A percentile compares a stretch with the other conserved stretches of the same genome.
phyloP scores from a whole-genome alignment of 768 basidiomycete species.

The Lactarius quietus region DNA sequence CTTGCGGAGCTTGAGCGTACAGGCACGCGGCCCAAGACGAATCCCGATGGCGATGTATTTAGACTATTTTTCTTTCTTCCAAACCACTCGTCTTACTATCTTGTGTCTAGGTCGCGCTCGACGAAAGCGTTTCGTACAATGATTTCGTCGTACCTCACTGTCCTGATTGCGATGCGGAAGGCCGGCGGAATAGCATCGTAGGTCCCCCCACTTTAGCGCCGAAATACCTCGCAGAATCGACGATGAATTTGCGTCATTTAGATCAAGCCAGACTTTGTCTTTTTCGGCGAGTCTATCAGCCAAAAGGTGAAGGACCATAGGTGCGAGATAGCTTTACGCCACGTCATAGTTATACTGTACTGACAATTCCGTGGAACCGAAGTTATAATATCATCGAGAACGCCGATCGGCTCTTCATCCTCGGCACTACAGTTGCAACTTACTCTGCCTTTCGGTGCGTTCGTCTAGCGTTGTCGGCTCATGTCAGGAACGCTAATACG shows the following conservation, averaged over 20 bases:
- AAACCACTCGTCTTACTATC: neutral
- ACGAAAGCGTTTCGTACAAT: slow-evolving; percentile 66
- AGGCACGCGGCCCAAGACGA: slow-evolving; percentile 65
- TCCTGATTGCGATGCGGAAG: slow-evolving; percentile 56
- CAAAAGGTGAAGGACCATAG: slow-evolving; percentile 62
- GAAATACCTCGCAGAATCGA: slow-evolving; percentile 22
- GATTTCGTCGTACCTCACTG: slow-evolving; percentile 82
- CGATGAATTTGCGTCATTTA: slow-evolving; percentile 27
- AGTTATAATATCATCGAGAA: slow-evolving; percentile 58
- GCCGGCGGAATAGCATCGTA: slow-evolving; percentile 60
- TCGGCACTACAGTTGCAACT: slow-evolving; percentile 91
- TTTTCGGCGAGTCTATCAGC: slow-evolving; percentile 88
- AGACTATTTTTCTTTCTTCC: neutral
- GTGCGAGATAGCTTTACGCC: slow-evolving; percentile 35
- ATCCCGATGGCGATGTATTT: slow-evolving; percentile 90
- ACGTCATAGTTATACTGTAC: slow-evolving; percentile 3
- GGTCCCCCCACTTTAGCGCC: neutral
- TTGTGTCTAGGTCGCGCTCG: slow-evolving; percentile 63
- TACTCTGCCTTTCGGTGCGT: slow-evolving; percentile 84
- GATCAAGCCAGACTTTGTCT: slow-evolving; percentile 82
- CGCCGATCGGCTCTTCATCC: slow-evolving; percentile 66
- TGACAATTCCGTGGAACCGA: neutral
- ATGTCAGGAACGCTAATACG: slow-evolving; percentile 29
- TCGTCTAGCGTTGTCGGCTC: neutral
- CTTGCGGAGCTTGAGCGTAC: slow-evolving; percentile 59